Evolutionary conservation across 768 basidiomycete species (phyloP), one percentile per base, ranked within the genome.

Genomic region (Solioccasus polychromus): DNA sequence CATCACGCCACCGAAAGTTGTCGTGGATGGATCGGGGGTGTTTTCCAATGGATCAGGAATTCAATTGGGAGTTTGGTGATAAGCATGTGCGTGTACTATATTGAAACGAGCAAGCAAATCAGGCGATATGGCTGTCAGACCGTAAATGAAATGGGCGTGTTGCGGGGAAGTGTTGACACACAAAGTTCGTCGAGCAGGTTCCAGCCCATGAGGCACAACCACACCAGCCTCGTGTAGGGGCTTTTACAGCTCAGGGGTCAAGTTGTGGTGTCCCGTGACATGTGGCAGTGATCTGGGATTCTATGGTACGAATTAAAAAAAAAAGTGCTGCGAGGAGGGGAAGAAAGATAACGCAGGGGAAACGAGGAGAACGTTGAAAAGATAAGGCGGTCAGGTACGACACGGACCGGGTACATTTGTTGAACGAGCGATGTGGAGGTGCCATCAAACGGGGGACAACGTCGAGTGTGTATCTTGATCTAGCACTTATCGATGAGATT

Each of bases 91-190:
- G 56, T 59, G 52, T 47, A 59, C 24, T 29, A 6, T 31, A 45
- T 25, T 31, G 55, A 36, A 45, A 25, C n/a, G 22, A 15, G 29
- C 35, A 29, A 47, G 42, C 8, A 24, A 43, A 26, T 29, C 36
- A 47, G 41, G 43, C 39, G 45, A 41, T 45, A 34, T 37, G 47
- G 48, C 15, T 28, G 30, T 37, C 35, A 26, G 39, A 31, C 44
- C 31, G 45, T 49, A 59, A 62, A 61, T 61, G 59, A 61, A 61
- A 50, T 14, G 23, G 5, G 43, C 60, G 19, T 61, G 60, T 51
- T 61, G 59, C 38, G 59, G 59, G 60, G 59, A 61, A 61, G 54
- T n/a, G 22, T 40, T 39, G 36, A 32, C 28, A 32, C 28, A 18
- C 54, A 58, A 50, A 55, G 50, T 42, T 50, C 46, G 32, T 36